These are phyloP conservation scores for Boletus calvinii DNA, from an alignment of 1,284 basidiomycete genomes.

Conservation along the genomic window DNA sequence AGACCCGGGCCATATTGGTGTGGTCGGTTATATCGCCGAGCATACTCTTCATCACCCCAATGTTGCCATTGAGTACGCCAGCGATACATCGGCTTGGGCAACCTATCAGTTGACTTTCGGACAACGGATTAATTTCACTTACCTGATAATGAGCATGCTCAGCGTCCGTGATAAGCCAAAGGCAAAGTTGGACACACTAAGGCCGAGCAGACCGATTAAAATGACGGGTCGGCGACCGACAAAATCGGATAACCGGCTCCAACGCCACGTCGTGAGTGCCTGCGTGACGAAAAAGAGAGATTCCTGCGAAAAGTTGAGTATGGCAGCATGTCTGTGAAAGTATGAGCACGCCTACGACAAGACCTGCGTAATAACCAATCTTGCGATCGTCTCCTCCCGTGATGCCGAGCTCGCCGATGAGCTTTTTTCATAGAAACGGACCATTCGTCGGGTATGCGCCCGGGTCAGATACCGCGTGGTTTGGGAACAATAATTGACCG, in stretches of 20 bases:
- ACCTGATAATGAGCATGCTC: slow-evolving; percentile 62
- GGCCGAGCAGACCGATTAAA: slow-evolving; percentile 60
- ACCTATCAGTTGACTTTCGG: slow-evolving; percentile 1
- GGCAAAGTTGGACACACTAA: slow-evolving; percentile 66
- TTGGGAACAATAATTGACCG: not conserved
- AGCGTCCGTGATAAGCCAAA: slow-evolving; percentile 73
- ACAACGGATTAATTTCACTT: not conserved
- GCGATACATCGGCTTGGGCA: slow-evolving; percentile 33
- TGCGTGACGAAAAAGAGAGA: slow-evolving; percentile 72
- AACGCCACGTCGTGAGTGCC: slow-evolving; percentile 67
- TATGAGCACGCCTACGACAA: slow-evolving; percentile 47
- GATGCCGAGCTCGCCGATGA: slow-evolving; percentile 35
- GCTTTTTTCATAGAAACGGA: slow-evolving; percentile 17
- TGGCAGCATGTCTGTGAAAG: not conserved
- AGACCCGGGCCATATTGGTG: slow-evolving; percentile 33
- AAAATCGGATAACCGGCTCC: slow-evolving; percentile 70
- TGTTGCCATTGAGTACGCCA: slow-evolving; percentile 38
- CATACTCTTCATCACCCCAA: slow-evolving; percentile 40
- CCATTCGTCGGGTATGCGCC: not conserved
- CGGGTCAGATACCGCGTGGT: not conserved
- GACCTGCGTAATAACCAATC: slow-evolving; percentile 67
- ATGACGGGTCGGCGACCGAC: slow-evolving; percentile 74
- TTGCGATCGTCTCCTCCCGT: slow-evolving; percentile 49
- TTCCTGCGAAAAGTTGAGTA: slow-evolving; percentile 45
- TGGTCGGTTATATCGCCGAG: slow-evolving; percentile 53